Conservation (phyloP, 306 rosid genomes). For the Dicorynia guianensis region DNA sequence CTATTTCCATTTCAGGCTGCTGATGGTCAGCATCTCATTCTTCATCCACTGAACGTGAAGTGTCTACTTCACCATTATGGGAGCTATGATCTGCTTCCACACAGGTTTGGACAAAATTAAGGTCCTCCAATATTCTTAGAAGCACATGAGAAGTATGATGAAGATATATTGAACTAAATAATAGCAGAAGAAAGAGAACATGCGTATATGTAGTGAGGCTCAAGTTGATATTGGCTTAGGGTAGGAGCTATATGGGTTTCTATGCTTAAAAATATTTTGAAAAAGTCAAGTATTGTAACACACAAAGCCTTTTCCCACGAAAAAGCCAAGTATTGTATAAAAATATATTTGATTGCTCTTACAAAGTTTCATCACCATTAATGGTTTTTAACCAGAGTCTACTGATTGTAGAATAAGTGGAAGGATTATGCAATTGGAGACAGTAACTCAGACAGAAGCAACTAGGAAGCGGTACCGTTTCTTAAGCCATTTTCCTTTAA, state of each 20-base stretch:
- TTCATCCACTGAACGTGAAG: conserved; percentile 91
- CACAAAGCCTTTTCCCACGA: no score
- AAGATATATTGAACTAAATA: no score
- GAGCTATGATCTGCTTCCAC: conserved; percentile 80
- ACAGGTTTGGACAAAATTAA: conserved; percentile 61
- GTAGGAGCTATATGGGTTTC: neutral
- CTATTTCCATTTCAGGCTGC: conserved; percentile 72
- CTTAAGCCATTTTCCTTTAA: conserved; percentile 90
- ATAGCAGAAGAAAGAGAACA: neutral
- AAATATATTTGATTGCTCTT: neutral
- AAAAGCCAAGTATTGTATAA: no score
- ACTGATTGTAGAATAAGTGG: conserved; percentile 76
- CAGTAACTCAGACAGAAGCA: conserved; percentile 86
- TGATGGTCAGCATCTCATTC: conserved; percentile 97
- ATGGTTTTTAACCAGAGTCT: conserved; percentile 32
- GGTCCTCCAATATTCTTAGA: conserved; percentile 25
- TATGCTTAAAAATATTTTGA: no score
- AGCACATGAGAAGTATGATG: neutral
- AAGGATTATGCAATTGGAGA: conserved; percentile 81
- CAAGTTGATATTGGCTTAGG: conserved; percentile 14
- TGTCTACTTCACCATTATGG: conserved; percentile 87
- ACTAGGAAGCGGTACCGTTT: conserved; percentile 85
- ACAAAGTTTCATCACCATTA: neutral
- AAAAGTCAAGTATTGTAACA: no score
- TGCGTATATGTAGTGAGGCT: conserved; percentile 21